Evolutionary conservation across 2,329 filamentous ascomycete species (phyloP), one percentile per base, ranked within the genome.

Genomic region (Catunica adiposa): DNA sequence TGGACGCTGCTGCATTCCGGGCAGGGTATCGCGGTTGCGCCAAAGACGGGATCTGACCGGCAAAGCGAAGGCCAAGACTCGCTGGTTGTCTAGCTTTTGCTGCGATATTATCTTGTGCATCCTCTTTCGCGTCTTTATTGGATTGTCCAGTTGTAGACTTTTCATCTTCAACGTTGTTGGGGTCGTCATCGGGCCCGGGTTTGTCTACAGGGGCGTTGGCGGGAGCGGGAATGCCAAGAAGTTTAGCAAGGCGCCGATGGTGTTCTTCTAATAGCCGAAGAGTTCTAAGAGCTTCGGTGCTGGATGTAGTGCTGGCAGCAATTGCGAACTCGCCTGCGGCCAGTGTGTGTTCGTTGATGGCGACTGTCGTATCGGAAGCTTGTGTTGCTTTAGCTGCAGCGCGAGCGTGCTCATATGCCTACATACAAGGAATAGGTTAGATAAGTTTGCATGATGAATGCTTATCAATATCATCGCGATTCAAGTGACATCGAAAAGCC

Each of bases 261-360:
- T 98, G 88, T 60, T 86, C 77, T 68, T 96, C 88, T 57, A 98
- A 81, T 2, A 97, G 77, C 61, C 78, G 80, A 59, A 98, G 73
- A 8, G 89, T 92, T 54, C 92, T 81, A 52, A 94, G 70, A 14
- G 89, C 90, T 74, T 95, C 76, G 60, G 75, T 66, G 64, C 74
- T 78, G 42, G 73, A 74, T 6, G 87, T 94, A 51, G 71, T 77
- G 59, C 80, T 78, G n/a, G 86, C 82, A 29, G 89, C 89, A 59
- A 83, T 83, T 59, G 87, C 83, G 67, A 95, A 97, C 66, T 95
- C 87, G 60, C 82, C 83, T 1, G 92, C 90, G 38, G 92, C 92
- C 57, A 86, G 75, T 54, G 89, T 82, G 69, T 97, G 90, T 67
- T 95, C 86, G 64, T 84, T 85, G 64, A 89, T 85, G 60, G 90